phyloP scores from a whole-genome alignment of 83 land plant species.

The Larix sibirica region DNA sequence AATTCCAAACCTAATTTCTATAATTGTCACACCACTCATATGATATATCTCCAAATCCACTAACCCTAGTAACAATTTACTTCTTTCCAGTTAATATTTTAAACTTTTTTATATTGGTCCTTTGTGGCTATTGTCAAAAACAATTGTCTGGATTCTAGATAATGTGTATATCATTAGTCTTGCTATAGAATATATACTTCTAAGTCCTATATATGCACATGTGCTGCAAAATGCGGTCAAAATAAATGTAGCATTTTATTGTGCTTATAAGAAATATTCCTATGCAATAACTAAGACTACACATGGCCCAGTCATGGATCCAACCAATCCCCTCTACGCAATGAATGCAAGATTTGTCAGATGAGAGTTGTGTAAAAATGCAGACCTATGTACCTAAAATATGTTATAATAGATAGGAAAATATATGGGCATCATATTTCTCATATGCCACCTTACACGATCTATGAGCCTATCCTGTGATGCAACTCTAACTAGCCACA shows the following conservation, averaged over 20 bases:
- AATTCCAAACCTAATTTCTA: too few species aligned
- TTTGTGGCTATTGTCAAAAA: not conserved
- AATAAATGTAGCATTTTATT: not conserved
- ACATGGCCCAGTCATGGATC: not conserved
- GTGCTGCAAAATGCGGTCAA: too few species aligned
- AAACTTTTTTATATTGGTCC: too few species aligned
- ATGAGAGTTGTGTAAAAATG: not conserved
- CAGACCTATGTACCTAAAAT: not conserved
- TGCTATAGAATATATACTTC: not conserved
- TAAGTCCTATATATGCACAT: not conserved
- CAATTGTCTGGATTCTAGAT: not conserved
- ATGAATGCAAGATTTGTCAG: not conserved
- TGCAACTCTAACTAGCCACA: not conserved
- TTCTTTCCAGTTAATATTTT: too few species aligned
- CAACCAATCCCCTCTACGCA: not conserved
- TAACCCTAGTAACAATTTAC: too few species aligned
- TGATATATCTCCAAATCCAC: too few species aligned
- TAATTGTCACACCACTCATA: too few species aligned
- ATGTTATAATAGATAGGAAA: not conserved
- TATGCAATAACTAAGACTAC: not conserved
- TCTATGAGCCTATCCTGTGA: not conserved
- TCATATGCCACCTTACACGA: not conserved
- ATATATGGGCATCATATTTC: not conserved
- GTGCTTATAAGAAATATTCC: not conserved
- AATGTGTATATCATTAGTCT: too few species aligned